Evolutionary conservation across 2,329 filamentous ascomycete genomes (phyloP).

Genomic region (Pseudogymnoascus sp.): DNA sequence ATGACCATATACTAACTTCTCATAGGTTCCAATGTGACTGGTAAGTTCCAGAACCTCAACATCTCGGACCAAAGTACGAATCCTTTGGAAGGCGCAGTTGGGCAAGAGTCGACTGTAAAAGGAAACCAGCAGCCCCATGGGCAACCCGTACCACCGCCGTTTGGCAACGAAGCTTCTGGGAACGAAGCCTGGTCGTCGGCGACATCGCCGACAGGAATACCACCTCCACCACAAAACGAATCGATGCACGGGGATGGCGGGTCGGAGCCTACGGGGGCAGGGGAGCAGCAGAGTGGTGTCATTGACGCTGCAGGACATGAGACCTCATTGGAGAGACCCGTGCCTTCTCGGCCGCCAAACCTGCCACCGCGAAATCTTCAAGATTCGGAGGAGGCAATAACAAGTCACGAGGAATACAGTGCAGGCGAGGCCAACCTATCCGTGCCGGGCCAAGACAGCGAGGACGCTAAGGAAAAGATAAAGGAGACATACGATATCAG

Average conservation of each 20-base stretch:
- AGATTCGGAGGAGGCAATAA: conserved; percentile 18
- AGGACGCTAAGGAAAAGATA: conserved; percentile 12
- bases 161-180: conserved; percentile 21
- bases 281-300: conserved; percentile 1
- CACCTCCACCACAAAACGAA: conserved; percentile 11
- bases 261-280: background rate
- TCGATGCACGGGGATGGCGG: background rate
- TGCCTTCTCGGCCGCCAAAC: background rate
- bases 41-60: conserved; percentile 21
- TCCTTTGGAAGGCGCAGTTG: conserved; percentile 22
- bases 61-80: conserved; percentile 22
- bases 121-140: conserved; percentile 14
- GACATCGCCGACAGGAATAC: conserved; percentile 11
- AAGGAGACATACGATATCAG: conserved; percentile 86
- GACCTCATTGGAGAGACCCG: background rate
- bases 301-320: background rate
- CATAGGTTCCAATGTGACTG: conserved; percentile 13
- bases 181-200: conserved; percentile 22
- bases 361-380: conserved; percentile 13
- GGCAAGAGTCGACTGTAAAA: conserved; percentile 14
- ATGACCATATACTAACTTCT: background rate
- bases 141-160: conserved; percentile 13
- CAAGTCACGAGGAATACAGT: conserved; percentile 20
- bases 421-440: conserved; percentile 15
- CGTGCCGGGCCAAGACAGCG: background rate